phyloP scores from a whole-genome alignment of 2,329 filamentous ascomycete genomes.

The Verticillium longisporum region DNA sequence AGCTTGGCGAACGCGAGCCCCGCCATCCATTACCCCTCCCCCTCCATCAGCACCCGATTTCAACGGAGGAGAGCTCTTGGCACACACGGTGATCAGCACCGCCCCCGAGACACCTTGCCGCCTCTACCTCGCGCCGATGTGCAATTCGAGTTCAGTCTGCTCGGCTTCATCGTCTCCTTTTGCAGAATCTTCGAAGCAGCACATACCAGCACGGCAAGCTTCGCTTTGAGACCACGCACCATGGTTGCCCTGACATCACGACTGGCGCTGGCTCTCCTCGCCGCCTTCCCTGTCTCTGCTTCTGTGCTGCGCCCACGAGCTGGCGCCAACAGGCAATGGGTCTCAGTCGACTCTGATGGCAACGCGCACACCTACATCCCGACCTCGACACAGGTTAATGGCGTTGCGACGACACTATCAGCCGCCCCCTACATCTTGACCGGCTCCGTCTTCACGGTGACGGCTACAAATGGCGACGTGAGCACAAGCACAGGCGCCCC shows the following conservation, averaged over 20 bases:
- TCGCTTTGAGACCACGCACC: not conserved
- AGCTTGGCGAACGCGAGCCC: not conserved
- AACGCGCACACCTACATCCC: constrained; percentile 20
- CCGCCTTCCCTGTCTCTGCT: constrained; percentile 3
- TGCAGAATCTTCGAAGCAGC: no score
- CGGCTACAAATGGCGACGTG: constrained; percentile 11
- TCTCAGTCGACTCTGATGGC: constrained; percentile 22
- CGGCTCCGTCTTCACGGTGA: constrained; percentile 21
- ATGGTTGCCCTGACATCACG: not conserved
- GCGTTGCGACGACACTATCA: constrained; percentile 18
- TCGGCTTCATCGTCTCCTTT: not conserved
- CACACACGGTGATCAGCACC: not conserved
- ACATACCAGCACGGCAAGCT: not conserved
- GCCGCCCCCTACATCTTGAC: constrained; percentile 20
- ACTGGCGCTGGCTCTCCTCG: constrained; percentile 1
- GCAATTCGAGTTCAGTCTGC: not conserved
- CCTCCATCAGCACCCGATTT: not conserved
- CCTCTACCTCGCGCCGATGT: not conserved
- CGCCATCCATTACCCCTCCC: not conserved
- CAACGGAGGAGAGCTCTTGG: not conserved
- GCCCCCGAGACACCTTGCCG: not conserved
- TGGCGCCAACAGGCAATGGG: constrained; percentile 17
- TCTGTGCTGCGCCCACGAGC: constrained; percentile 5
- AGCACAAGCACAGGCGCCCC: constrained; percentile 23
- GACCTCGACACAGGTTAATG: constrained; percentile 16